Evolutionary conservation across 257 asterid genomes (phyloP), one percentile per base, ranked within the genome.

Genomic region (Lavandula angustifolia): DNA sequence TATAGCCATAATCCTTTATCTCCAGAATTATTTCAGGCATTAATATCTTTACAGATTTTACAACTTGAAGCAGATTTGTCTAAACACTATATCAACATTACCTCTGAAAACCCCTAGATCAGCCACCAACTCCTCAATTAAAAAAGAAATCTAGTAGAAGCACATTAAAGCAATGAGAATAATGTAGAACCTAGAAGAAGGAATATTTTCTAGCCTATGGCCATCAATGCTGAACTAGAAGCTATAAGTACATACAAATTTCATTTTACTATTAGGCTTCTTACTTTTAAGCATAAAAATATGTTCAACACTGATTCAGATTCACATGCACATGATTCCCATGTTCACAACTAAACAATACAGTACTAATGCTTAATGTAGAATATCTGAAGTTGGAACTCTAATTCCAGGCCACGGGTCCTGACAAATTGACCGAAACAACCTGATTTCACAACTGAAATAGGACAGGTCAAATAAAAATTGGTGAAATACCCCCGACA

Each of bases 401-500:
- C 37, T 33, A 9, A 22, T 64, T 54, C 16, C 27, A 56, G 51
- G 53, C 51, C 37, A 11, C 35, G 54, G 37, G 44, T 49, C 44
- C 60, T 37, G 29, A 50, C 57, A 71, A 37, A 66, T 59, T 31
- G 48, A 42, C 42, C 34, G 35, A 58, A 34, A 59, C 66, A 64
- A 53, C 66, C 44, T n/a, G 27, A 9, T 54, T 54, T 48, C 22
- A 44, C 66, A 53, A 60, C 68, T 42, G 64, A 52, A 50, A 37
- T 43, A 9, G 27, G 53, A 22, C 22, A 56, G 47, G 47, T 40
- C 49, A 62, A 71, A 33, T 9, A 14, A 35, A 27, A 47, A 41
- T 58, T 34, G 46, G 8, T 22, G 54, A 48, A 72, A 62, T 75
- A 94, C 99, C 99, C 64, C 96, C 96, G 56, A 94, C 86, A 76